Base-by-base conservation (phyloP, 2,329 filamentous ascomycete species). In the Aureobasidium sp. region DNA sequence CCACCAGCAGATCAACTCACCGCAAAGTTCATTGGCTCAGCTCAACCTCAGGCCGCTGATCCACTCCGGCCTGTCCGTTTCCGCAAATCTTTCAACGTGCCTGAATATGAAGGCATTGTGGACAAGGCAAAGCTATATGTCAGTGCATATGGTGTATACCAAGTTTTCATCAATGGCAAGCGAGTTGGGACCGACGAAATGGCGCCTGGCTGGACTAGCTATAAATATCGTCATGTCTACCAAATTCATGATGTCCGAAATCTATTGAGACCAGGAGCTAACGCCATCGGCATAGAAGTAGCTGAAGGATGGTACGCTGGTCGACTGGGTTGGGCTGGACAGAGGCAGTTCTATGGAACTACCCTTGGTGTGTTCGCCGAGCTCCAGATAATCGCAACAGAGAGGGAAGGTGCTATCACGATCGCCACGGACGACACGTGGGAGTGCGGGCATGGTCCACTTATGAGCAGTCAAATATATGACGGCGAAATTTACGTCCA, bases 151-250 rank as follows among this genome's bases (percentile, higher is more conserved):
- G 84, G 85, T 0, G 62, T 86, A 1, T 87, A 84, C 61, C 76
- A 81, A 47, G 81, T 80, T 0, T 78, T 79, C 38, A 81, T 87
- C 66, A 87, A 88, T 58, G 84, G 82, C 0, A 66, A 73, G 0
- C 71, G 72, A 7, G 78, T 85, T 16, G 64, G 65, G 7, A 67
- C 66, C 25, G 65, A 70, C 3, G 66, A 71, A 9, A 68, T 87
- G 42, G 82, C 85, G 25, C 86, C 86, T 0, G 85, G 86, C 0
- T 88, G 85, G 83, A 81, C 83, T 50, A 80, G 80, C 3, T 89
- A 88, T 67, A 74, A 80, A 0, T 73, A 82, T 54, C 78, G 86
- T 0, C 79, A 84, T n/a, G 76, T 80, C 1, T 90, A 88, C 67
- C 81, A 88, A 64, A 84, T 82, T 0, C 86, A 84, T 64, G 84